Base-by-base conservation (phyloP, 441 rosid species). In the Daphne laureola region DNA sequence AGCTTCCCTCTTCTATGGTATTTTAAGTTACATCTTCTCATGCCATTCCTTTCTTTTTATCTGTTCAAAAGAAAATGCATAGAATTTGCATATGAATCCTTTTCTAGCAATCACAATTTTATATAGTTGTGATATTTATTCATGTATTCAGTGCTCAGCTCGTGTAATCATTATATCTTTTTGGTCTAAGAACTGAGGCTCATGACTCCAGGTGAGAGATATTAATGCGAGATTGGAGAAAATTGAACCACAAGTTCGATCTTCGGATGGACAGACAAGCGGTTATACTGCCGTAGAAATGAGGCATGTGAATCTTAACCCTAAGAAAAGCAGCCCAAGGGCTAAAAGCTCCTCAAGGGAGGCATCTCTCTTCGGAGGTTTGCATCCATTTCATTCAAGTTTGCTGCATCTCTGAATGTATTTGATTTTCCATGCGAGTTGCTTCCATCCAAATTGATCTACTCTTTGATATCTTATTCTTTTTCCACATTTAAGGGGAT, bases 211-310 rank as follows among this genome's bases (percentile, higher is more conserved):
- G 99, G 71, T 87, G 61, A 90, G 86, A 72, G 96, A 94, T 74
- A 94, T 94, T 61, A 94, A 90, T 77, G 96, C 95, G 51, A 87
- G 97, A 69, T 65, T 90, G 54, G 98, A 87, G 74, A 90, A 72
- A 77, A 86, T 88, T 76, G 86, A 90, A 76, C 96, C 94, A 17
- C 81, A 73, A 58, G 61, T 72, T 53, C 85, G 72, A 31, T 67
- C 94, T 59, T 75, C 86, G 21, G 95, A 90, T 68, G 73, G 81
- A 56, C 73, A 68, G 56, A 61, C 66, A 12, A 65, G 67, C 65
- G 79, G 74, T 66, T 81, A 74, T 80, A 65, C 62, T 57, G 57
- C 70, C 45, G 73, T 42, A 40, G 97, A 90, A 64, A 68, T 78
- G 66, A 93, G 86, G 75, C 77, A 83, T 51, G 59, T 64, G 17